A percentile compares a stretch with the other conserved stretches of the same genome.
phyloP scores from a whole-genome alignment of 1,284 basidiomycete genomes.

The Volvariella volvacea region DNA sequence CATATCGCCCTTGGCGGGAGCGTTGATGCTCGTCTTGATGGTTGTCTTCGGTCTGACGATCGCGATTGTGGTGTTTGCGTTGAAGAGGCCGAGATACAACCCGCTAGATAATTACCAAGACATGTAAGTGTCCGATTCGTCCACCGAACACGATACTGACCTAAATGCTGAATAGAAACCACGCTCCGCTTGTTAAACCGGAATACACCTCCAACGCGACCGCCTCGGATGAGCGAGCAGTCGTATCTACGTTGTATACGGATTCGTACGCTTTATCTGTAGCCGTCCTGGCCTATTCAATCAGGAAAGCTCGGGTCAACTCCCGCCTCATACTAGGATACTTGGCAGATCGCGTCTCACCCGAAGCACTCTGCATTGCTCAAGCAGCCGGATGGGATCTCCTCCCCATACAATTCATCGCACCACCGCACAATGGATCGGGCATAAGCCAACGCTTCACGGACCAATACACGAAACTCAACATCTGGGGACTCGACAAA shows the following conservation, averaged over 20 bases:
- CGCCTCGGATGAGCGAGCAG: neutral
- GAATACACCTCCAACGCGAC: too few relatives aligned
- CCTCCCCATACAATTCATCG: conserved; percentile 26
- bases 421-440: conserved; percentile 13
- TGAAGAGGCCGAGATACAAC: neutral
- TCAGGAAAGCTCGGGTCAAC: neutral
- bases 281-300: neutral
- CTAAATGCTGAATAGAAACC: neutral
- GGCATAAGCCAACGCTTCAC: conserved; percentile 28
- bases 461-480: conserved; percentile 39
- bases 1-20: too few relatives aligned
- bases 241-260: neutral
- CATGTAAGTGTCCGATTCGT: neutral
- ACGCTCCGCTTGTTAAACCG: neutral
- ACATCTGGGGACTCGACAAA: conserved; percentile 34
- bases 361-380: conserved; percentile 31
- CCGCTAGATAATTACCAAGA: neutral
- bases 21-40: too few relatives aligned
- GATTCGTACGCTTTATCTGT: neutral
- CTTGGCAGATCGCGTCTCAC: conserved; percentile 30
- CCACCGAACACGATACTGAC: neutral
- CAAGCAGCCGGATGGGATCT: conserved; percentile 32
- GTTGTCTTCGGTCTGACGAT: too few relatives aligned
- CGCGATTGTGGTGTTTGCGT: too few relatives aligned
- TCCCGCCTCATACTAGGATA: conserved; percentile 29